Conservation (phyloP, 306 rosid genomes). For the Lagenaria siceraria region DNA sequence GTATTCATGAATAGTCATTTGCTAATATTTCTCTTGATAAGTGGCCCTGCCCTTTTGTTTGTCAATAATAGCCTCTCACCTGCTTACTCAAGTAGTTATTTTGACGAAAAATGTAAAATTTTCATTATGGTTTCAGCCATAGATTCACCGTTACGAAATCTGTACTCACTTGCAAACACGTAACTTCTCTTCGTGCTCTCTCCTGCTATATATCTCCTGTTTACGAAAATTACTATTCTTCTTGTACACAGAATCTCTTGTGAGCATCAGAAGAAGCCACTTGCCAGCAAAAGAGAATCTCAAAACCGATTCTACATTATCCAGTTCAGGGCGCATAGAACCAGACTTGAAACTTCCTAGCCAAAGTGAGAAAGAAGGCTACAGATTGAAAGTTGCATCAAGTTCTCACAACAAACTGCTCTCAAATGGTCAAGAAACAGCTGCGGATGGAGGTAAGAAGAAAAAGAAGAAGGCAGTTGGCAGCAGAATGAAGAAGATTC, state of each 20-base stretch:
- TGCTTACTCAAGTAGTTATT: neutral
- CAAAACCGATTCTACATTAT: neutral
- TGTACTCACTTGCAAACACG: neutral
- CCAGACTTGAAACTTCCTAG: neutral
- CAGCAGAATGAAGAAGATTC: constrained; percentile 11
- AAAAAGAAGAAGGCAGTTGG: neutral
- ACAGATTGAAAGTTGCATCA: constrained; percentile 11
- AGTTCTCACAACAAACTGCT: neutral
- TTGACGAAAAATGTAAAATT: neutral
- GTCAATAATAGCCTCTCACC: neutral
- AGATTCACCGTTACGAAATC: neutral
- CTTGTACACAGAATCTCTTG: constrained; percentile 1
- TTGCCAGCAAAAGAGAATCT: neutral
- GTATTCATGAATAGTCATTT: neutral
- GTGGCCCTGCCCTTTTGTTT: too few relatives aligned
- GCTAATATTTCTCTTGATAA: too few relatives aligned
- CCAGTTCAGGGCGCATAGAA: neutral
- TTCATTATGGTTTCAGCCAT: neutral
- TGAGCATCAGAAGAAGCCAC: neutral
- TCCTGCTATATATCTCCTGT: too few relatives aligned
- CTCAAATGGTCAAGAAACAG: neutral
- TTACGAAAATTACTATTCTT: neutral
- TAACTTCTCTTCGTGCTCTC: neutral
- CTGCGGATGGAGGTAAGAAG: constrained; percentile 3
- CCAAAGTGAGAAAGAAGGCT: neutral